Percentiles rank a stretch among this genome's conserved stretches.
Conservation (phyloP, 2,329 filamentous ascomycete species). For the Pseudopithomyces maydicus region DNA sequence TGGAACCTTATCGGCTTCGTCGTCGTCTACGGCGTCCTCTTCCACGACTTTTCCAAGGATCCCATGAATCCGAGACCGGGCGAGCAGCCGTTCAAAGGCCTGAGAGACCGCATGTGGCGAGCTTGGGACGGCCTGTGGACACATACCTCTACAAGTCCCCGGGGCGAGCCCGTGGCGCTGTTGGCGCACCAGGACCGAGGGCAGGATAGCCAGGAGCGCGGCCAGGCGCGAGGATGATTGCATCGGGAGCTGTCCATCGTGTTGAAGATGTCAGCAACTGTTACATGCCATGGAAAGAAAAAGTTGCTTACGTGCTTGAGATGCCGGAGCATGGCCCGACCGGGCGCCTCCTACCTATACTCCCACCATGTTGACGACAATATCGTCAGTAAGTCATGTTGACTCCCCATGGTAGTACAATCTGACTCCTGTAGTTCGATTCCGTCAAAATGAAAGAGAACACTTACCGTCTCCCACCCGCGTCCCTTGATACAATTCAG, state of each 20-base stretch:
- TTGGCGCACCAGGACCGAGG: neutral
- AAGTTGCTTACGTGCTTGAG: neutral
- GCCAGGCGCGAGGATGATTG: no score
- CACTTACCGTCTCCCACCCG: neutral
- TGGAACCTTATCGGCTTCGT: slow-evolving; percentile 54
- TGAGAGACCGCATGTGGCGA: slow-evolving; percentile 34
- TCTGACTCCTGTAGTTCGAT: neutral
- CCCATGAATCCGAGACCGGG: slow-evolving; percentile 38
- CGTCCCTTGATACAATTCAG: neutral
- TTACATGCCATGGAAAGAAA: neutral
- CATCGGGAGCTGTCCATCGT: no score
- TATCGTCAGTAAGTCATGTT: no score
- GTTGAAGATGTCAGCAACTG: no score
- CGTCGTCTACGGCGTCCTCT: slow-evolving; percentile 62
- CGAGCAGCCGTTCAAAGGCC: slow-evolving; percentile 35
- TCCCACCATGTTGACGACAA: no score
- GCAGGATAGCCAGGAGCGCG: neutral
- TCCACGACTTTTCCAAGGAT: slow-evolving; percentile 59
- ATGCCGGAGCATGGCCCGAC: no score
- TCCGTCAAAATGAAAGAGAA: neutral
- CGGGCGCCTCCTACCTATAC: no score
- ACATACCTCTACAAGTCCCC: slow-evolving; percentile 23
- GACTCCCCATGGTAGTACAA: no score
- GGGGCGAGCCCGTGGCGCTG: slow-evolving; percentile 11
- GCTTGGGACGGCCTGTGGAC: slow-evolving; percentile 34